phyloP scores from a whole-genome alignment of 768 basidiomycete genomes.

The Xerocomellus amylosporus region DNA sequence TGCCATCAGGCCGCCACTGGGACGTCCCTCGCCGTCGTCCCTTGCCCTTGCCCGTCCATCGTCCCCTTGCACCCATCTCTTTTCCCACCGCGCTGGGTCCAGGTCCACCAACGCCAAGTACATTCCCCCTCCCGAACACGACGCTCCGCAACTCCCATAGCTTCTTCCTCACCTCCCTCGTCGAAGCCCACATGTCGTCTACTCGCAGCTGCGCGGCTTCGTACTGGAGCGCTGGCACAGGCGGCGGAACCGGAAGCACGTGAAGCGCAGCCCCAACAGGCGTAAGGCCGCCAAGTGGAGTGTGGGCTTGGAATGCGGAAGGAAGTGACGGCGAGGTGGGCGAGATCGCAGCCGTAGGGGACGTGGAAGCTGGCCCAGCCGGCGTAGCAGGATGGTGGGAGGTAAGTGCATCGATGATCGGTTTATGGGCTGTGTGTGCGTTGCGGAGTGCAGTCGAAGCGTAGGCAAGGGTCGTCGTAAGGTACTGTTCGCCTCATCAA shows the following conservation, averaged over 20 bases:
- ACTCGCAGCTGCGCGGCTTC: conserved; percentile 68
- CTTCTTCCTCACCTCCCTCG: conserved; percentile 56
- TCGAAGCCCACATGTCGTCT: conserved; percentile 64
- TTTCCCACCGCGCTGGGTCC: conserved; percentile 50
- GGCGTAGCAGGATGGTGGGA: conserved; percentile 12
- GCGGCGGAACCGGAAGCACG: conserved; percentile 20
- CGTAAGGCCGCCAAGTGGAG: conserved; percentile 10
- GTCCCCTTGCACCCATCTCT: conserved; percentile 39
- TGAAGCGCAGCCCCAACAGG: conserved; percentile 38
- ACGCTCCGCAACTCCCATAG: conserved; percentile 64
- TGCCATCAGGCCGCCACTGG: conserved; percentile 69
- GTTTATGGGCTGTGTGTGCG: conserved; percentile 54
- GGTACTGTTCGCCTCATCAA: conserved; percentile 34
- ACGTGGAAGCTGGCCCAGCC: not conserved
- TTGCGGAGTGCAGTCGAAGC: conserved; percentile 57
- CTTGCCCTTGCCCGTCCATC: conserved; percentile 45
- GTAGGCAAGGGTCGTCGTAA: conserved; percentile 51
- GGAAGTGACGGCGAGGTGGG: conserved; percentile 1
- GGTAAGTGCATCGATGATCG: conserved; percentile 45
- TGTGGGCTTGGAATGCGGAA: conserved; percentile 1
- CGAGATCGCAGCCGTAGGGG: not conserved
- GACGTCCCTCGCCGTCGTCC: conserved; percentile 37
- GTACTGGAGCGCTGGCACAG: conserved; percentile 53
- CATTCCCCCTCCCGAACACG: conserved; percentile 64
- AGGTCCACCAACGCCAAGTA: conserved; percentile 31